A percentile compares a stretch with the other conserved stretches of the same genome.
Conservation (phyloP, 1,284 basidiomycete genomes). For the Coriolopsis trogii region DNA sequence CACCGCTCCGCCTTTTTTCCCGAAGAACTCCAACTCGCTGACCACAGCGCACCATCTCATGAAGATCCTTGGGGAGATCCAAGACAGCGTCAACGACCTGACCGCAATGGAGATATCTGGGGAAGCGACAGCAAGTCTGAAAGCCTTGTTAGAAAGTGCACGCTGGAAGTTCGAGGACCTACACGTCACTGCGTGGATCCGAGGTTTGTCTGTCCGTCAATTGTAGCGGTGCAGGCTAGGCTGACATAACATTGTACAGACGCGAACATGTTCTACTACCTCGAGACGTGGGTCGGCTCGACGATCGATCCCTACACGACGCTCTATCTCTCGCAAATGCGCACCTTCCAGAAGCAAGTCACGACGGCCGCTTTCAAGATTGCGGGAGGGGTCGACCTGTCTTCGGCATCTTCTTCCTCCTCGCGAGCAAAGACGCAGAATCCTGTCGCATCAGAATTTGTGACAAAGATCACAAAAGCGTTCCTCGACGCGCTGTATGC, state of each 20-base stretch:
- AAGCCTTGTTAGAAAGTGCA: constrained; percentile 77
- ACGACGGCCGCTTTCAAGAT: constrained; percentile 82
- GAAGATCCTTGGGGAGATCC: constrained; percentile 81
- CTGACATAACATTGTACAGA: constrained; percentile 58
- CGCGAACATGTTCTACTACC: constrained; percentile 79
- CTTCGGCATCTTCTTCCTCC: constrained; percentile 41
- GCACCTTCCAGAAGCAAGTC: constrained; percentile 84
- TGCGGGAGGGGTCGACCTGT: constrained; percentile 76
- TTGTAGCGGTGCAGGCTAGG: too few relatives aligned
- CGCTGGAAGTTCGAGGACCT: constrained; percentile 91
- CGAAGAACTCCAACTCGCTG: constrained; percentile 78
- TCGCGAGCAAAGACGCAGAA: constrained; percentile 59
- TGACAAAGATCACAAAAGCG: constrained; percentile 78
- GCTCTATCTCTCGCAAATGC: constrained; percentile 73
- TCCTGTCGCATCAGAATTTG: constrained; percentile 57
- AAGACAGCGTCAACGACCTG: constrained; percentile 86
- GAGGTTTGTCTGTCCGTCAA: constrained; percentile 53
- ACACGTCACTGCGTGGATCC: constrained; percentile 80
- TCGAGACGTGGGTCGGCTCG: constrained; percentile 86
- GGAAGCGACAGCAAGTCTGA: constrained; percentile 72
- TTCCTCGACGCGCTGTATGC: constrained; percentile 91
- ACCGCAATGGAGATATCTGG: constrained; percentile 79
- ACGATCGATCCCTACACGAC: constrained; percentile 60
- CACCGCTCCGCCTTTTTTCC: constrained; percentile 64
- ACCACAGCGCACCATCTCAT: constrained; percentile 83